Evolutionary conservation across 768 basidiomycete species (phyloP).

Genomic region (Aureoboletus auriporus): DNA sequence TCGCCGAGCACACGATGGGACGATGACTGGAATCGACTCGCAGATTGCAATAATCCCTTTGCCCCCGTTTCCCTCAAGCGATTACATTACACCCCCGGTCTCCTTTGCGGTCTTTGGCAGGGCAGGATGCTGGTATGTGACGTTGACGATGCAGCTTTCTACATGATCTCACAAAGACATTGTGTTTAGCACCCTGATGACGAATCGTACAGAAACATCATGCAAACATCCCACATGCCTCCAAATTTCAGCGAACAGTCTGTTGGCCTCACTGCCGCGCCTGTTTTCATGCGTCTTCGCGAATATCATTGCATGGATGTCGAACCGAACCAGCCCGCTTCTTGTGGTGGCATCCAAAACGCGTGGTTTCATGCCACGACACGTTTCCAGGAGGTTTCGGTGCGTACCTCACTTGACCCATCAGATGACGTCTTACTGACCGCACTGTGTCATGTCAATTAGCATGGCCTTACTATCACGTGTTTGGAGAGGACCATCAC

Average conservation of each 20-base stretch:
- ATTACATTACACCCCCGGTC: slow-evolving; percentile 45
- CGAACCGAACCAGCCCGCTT: slow-evolving; percentile 30
- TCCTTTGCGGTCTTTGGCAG: slow-evolving; percentile 56
- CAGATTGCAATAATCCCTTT: slow-evolving; percentile 42
- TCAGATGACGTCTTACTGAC: slow-evolving; percentile 3
- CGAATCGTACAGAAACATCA: slow-evolving; percentile 11
- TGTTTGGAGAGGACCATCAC: slow-evolving; percentile 22
- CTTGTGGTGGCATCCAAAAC: slow-evolving; percentile 35
- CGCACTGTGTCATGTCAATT: neutral
- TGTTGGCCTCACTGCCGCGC: slow-evolving; percentile 39
- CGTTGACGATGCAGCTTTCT: neutral
- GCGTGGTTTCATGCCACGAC: slow-evolving; percentile 36
- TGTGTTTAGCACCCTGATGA: slow-evolving; percentile 20
- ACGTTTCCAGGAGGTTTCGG: slow-evolving; percentile 15
- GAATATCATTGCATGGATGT: slow-evolving; percentile 50
- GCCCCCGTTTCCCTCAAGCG: slow-evolving; percentile 25
- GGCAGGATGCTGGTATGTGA: slow-evolving; percentile 59
- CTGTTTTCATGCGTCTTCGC: slow-evolving; percentile 54
- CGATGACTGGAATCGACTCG: slow-evolving; percentile 53
- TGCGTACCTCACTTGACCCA: slow-evolving; percentile 15
- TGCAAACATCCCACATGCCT: slow-evolving; percentile 22
- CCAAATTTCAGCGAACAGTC: slow-evolving; percentile 32
- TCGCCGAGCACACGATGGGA: slow-evolving; percentile 48
- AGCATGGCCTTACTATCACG: slow-evolving; percentile 22
- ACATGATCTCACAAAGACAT: neutral